Percentiles rank a stretch among this genome's conserved stretches.
phyloP scores from a whole-genome alignment of 23 red algal genomes.

The Gracilaria vermiculophylla region DNA sequence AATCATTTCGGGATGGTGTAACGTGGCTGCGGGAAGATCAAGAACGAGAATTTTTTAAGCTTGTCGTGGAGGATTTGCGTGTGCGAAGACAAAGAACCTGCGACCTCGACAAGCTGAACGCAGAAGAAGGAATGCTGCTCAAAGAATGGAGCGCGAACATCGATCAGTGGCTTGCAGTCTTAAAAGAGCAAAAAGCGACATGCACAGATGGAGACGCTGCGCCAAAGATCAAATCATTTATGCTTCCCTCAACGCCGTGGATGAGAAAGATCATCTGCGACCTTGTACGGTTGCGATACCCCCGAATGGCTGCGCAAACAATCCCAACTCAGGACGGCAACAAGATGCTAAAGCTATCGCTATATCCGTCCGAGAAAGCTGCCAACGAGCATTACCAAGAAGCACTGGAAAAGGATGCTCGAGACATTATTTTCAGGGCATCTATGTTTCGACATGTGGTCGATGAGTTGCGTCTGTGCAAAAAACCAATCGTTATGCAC shows the following conservation, averaged over 20 bases:
- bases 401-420: not conserved
- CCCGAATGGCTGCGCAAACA: conserved; percentile 6
- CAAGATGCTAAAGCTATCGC: conserved; percentile 25
- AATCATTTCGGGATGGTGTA: conserved; percentile 36
- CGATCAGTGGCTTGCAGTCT: not conserved
- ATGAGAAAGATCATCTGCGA: conserved; percentile 53
- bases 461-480: conserved; percentile 8
- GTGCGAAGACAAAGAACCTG: not conserved
- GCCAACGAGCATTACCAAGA: conserved; percentile 14
- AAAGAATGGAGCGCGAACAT: conserved; percentile 36
- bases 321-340: conserved; percentile 22
- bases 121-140: conserved; percentile 14
- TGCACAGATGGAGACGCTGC: not conserved
- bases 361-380: not conserved
- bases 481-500: conserved; percentile 55
- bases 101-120: not conserved
- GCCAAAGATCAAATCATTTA: conserved; percentile 26
- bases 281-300: conserved; percentile 29
- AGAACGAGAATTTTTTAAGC: conserved; percentile 9
- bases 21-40: conserved; percentile 44
- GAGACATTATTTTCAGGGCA: conserved; percentile 13
- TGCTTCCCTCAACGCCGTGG: conserved; percentile 16
- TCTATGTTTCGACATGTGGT: conserved; percentile 50
- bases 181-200: not conserved
- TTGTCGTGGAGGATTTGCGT: conserved; percentile 3